These are phyloP conservation scores for Claviceps purpurea DNA, from an alignment of 2,329 filamentous ascomycete genomes.

Conservation along the genomic window DNA sequence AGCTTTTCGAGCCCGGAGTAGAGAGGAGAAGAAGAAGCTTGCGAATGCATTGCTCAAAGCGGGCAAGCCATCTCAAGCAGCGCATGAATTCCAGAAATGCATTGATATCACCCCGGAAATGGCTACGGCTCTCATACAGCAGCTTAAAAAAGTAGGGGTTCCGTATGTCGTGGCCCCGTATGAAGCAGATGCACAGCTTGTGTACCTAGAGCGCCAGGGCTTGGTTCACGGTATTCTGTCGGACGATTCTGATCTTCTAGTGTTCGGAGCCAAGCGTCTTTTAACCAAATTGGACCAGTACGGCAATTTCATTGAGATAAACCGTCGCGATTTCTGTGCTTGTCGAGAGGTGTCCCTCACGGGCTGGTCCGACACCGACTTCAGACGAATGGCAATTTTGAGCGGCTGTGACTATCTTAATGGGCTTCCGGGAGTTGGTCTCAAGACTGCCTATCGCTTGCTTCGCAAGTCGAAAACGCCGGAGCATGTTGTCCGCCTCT, in stretches of 20 bases:
- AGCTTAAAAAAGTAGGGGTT: slow-evolving; percentile 67
- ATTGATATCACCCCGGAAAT: slow-evolving; percentile 94
- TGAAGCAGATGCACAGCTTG: slow-evolving; percentile 93
- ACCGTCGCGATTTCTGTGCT: slow-evolving; percentile 74
- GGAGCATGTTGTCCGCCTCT: slow-evolving; percentile 66
- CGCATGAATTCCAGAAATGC: slow-evolving; percentile 82
- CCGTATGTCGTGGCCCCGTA: slow-evolving; percentile 92
- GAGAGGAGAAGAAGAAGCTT: slow-evolving; percentile 61
- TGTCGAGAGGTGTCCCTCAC: slow-evolving; percentile 79
- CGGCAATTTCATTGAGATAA: slow-evolving; percentile 85
- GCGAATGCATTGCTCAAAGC: slow-evolving; percentile 71
- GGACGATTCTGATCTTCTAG: slow-evolving; percentile 89
- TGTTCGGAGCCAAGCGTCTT: slow-evolving; percentile 83
- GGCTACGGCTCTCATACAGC: slow-evolving; percentile 83
- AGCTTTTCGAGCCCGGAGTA: slow-evolving; percentile 55
- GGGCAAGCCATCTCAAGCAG: slow-evolving; percentile 68
- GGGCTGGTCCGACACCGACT: slow-evolving; percentile 85
- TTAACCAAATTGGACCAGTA: slow-evolving; percentile 92
- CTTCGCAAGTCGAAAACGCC: slow-evolving; percentile 81
- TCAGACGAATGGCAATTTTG: slow-evolving; percentile 88
- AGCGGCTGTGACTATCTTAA: slow-evolving; percentile 94
- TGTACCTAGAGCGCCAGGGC: slow-evolving; percentile 79
- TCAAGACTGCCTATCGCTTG: slow-evolving; percentile 88
- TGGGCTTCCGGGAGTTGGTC: slow-evolving; percentile 69
- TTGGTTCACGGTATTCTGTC: slow-evolving; percentile 80